Evolutionary conservation across 768 basidiomycete species (phyloP).

Genomic region (Kwoniella mangroviensis): DNA sequence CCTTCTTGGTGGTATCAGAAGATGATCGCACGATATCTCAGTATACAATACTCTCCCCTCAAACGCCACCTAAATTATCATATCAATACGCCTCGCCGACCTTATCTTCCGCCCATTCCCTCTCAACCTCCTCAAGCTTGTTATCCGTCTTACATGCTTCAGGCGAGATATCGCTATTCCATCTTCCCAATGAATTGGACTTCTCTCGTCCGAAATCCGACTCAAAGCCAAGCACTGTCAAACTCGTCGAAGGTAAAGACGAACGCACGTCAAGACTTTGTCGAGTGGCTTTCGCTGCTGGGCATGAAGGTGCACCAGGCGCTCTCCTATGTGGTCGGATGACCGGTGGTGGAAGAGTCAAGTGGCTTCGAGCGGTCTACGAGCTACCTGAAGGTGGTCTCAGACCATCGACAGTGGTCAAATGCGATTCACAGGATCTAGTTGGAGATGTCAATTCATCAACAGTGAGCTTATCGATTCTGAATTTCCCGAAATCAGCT

Average conservation of each 20-base stretch:
- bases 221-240: constrained; percentile 39
- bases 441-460: constrained; percentile 28
- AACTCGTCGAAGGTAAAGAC: constrained; percentile 44
- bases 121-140: constrained; percentile 32
- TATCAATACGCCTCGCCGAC: constrained; percentile 51
- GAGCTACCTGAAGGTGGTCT: constrained; percentile 42
- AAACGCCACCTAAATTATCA: constrained; percentile 33
- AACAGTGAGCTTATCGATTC: constrained; percentile 17
- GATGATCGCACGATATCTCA: constrained; percentile 50
- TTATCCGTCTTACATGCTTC: constrained; percentile 50
- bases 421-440: constrained; percentile 49
- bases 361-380: constrained; percentile 45
- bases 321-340: constrained; percentile 48
- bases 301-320: constrained; percentile 23
- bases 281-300: constrained; percentile 36
- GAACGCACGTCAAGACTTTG: constrained; percentile 35
- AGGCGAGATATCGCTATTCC: constrained; percentile 55
- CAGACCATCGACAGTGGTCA: constrained; percentile 35
- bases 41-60: constrained; percentile 41
- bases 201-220: constrained; percentile 47
- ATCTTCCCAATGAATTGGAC: constrained; percentile 38
- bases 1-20: constrained; percentile 46
- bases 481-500: not conserved
- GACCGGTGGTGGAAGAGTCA: constrained; percentile 50
- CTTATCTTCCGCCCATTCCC: constrained; percentile 49